A percentile compares a stretch with the other conserved stretches of the same genome.
These are phyloP conservation scores for Zygoascus meyerae DNA, from an alignment of 1,139 yeast species.

Conservation along the genomic window DNA sequence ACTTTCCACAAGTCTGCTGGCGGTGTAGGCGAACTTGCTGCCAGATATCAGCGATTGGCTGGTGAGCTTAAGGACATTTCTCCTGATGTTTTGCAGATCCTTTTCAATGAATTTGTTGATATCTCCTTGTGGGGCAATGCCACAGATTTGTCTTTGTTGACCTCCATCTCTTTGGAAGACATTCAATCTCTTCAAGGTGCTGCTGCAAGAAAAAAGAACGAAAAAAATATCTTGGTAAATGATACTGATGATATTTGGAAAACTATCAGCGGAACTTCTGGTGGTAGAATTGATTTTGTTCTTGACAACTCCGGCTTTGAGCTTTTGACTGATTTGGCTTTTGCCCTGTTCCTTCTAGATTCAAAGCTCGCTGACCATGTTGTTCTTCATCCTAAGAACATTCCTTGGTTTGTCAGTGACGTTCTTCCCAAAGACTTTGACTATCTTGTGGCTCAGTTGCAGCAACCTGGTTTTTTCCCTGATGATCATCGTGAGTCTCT, in stretches of 20 bases:
- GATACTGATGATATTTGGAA: constrained; percentile 70
- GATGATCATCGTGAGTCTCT: constrained; percentile 41
- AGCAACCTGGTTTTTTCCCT: constrained; percentile 48
- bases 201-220: constrained; percentile 75
- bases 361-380: constrained; percentile 55
- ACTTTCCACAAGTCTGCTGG: constrained; percentile 69
- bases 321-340: constrained; percentile 77
- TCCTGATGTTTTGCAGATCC: constrained; percentile 42
- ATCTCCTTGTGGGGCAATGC: constrained; percentile 98
- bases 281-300: constrained; percentile 69
- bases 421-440: constrained; percentile 79
- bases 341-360: constrained; percentile 71
- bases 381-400: constrained; percentile 78
- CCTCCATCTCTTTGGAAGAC: constrained; percentile 68
- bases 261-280: constrained; percentile 24
- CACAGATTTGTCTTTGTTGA: constrained; percentile 79
- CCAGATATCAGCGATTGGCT: constrained; percentile 52
- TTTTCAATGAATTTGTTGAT: constrained; percentile 66
- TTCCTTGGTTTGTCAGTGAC: constrained; percentile 98
- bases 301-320: constrained; percentile 96
- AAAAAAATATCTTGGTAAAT: constrained; percentile 73
- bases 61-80: constrained; percentile 37
- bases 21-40: constrained; percentile 80
- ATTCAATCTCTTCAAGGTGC: constrained; percentile 88
- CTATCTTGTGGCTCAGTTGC: constrained; percentile 53